Evolutionary conservation across 768 basidiomycete species (phyloP).

Genomic region (Termitomyces sp.): DNA sequence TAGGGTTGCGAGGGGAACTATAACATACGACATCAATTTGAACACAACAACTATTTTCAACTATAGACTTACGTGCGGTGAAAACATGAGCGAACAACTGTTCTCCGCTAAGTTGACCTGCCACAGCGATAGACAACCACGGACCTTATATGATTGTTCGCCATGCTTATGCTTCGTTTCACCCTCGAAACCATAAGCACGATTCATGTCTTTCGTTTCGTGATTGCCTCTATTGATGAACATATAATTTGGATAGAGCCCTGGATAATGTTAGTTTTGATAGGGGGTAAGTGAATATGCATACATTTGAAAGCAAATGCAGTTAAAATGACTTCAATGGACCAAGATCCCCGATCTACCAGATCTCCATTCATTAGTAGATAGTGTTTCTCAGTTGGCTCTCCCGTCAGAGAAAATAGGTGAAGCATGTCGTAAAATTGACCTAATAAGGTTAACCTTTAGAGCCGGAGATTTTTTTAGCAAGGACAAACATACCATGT

Average conservation of each 20-base stretch:
- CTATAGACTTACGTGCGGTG: slow-evolving; percentile 65
- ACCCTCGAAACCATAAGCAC: slow-evolving; percentile 90
- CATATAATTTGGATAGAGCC: slow-evolving; percentile 89
- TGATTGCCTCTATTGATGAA: slow-evolving; percentile 97
- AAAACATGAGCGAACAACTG: slow-evolving; percentile 94
- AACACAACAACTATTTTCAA: background rate
- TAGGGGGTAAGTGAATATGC: slow-evolving; percentile 18
- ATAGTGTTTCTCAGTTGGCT: slow-evolving; percentile 82
- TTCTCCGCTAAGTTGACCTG: slow-evolving; percentile 2
- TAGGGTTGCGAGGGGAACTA: slow-evolving; percentile 90
- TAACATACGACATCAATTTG: slow-evolving; percentile 1
- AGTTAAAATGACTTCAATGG: slow-evolving; percentile 87
- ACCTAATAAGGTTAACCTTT: slow-evolving; percentile 41
- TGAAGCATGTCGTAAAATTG: slow-evolving; percentile 96
- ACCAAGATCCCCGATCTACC: slow-evolving; percentile 97
- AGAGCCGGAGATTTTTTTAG: background rate
- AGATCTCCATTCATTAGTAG: slow-evolving; percentile 94
- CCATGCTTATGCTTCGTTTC: slow-evolving; percentile 97
- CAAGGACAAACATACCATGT: slow-evolving; percentile 57
- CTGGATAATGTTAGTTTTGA: slow-evolving; percentile 34
- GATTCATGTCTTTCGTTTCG: slow-evolving; percentile 97
- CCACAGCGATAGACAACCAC: slow-evolving; percentile 5
- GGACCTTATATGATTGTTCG: slow-evolving; percentile 89
- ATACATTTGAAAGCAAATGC: slow-evolving; percentile 95
- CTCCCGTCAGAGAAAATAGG: slow-evolving; percentile 80